Evolutionary conservation across 1,284 basidiomycete species (phyloP), one percentile per base, ranked within the genome.

Genomic region (Sanguinoderma infundibulare): DNA sequence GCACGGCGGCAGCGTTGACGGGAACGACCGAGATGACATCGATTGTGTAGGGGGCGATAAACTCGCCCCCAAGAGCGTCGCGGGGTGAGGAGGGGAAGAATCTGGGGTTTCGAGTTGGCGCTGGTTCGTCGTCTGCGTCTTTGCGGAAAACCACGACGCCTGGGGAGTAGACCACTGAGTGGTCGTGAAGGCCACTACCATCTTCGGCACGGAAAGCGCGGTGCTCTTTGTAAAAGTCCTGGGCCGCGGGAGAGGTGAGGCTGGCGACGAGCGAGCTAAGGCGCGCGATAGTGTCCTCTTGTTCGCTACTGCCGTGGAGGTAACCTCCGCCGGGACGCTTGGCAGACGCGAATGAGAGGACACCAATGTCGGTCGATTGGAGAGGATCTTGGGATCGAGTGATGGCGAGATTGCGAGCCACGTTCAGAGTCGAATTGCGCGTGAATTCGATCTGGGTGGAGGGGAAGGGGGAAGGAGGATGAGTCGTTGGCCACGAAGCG

Each of bases 91-190:
- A 38, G 55, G 35, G 40, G 56, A 46, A 38, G 28, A 46, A 46
- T 52, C 50, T 59, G 47, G 56, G 60, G 17, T 63, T 58, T 24
- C n/a, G 54, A 42, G 44, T 47, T 44, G 63, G 53, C 35, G 47
- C 46, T 30, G 22, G 62, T n/a, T 46, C 49, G 53, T 74, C 70
- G 61, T 75, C 74, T 32, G 58, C 60, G 57, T 83, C 83, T 59
- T 75, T 75, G n/a, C 82, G 76, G 69, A 84, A 77, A n/a, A 78
- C 78, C 38, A 79, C 75, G 28, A 84, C 77, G 32, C 75, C 75
- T 15, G 83, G 82, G 20, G 80, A 79, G 66, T 82, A 84, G 24
- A 84, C 74, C 74, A 85, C 79, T 17, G 82, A 77, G 62, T 83
- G 78, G 51, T 82, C 78, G 51, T 81, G 76, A 28, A 82, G 69